These are phyloP conservation scores for Candida palmyrensis DNA, from an alignment of 805 yeast genomes.

Conservation along the genomic window DNA sequence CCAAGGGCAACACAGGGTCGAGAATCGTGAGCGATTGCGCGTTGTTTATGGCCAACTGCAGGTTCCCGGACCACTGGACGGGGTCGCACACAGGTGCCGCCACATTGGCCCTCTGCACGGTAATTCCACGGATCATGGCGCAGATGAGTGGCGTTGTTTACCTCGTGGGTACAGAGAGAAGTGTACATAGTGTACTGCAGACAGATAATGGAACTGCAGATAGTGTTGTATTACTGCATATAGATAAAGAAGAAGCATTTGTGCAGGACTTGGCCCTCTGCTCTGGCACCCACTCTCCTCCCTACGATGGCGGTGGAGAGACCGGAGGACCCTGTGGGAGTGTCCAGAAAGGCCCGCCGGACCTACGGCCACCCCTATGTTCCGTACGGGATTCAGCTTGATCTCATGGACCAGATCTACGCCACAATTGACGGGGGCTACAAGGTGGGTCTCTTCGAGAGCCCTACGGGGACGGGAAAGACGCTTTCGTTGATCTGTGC, in stretches of 20 bases:
- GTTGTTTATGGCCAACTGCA: constrained; percentile 32
- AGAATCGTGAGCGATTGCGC: constrained; percentile 27
- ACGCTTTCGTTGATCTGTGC: constrained; percentile 84
- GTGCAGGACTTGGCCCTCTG: too few relatives aligned
- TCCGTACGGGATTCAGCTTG: constrained; percentile 76
- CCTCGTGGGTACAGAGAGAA: too few relatives aligned
- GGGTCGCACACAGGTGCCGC: constrained; percentile 17
- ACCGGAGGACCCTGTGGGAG: too few relatives aligned
- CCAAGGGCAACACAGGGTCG: constrained; percentile 34
- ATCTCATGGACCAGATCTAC: constrained; percentile 74
- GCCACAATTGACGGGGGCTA: constrained; percentile 47
- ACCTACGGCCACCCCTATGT: constrained; percentile 68
- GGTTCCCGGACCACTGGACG: constrained; percentile 29
- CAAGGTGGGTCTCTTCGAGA: constrained; percentile 79
- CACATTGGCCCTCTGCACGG: constrained; percentile 11
- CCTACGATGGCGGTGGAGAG: too few relatives aligned
- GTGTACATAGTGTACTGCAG: too few relatives aligned
- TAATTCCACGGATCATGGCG: constrained; percentile 11
- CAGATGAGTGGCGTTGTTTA: too few relatives aligned
- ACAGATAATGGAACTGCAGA: too few relatives aligned
- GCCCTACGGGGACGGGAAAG: constrained; percentile 95
- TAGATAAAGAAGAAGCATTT: too few relatives aligned
- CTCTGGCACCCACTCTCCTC: too few relatives aligned
- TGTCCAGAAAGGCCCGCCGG: neutral
- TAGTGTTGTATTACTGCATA: too few relatives aligned